phyloP scores from a whole-genome alignment of 306 rosid genomes.

The Leucaena leucocephala region DNA sequence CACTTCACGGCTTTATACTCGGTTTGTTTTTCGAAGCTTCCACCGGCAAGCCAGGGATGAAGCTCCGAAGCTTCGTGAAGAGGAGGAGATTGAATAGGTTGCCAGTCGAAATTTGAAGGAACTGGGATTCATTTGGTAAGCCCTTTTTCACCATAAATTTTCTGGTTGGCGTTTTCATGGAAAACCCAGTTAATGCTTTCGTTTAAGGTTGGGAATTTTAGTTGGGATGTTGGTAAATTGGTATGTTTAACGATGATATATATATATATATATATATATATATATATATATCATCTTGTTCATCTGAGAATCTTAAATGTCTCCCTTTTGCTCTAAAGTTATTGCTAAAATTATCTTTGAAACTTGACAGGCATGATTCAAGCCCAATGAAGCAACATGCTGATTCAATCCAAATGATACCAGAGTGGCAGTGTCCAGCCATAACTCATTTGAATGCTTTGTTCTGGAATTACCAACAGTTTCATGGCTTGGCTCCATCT shows the following conservation, averaged over 20 bases:
- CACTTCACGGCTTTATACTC: too few relatives aligned
- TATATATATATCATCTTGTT: neutral
- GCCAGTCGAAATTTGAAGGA: too few relatives aligned
- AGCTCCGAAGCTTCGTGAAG: too few relatives aligned
- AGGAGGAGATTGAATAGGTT: too few relatives aligned
- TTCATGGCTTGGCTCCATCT: slow-evolving; percentile 57
- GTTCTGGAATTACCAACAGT: neutral
- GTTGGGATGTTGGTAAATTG: too few relatives aligned
- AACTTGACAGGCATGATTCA: neutral
- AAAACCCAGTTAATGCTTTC: too few relatives aligned
- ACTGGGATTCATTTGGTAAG: too few relatives aligned
- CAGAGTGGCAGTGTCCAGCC: neutral
- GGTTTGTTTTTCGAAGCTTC: too few relatives aligned
- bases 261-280: neutral
- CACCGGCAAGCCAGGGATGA: too few relatives aligned
- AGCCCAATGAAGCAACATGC: neutral
- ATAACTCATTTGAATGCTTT: neutral
- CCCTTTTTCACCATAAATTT: too few relatives aligned
- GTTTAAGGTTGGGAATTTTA: too few relatives aligned
- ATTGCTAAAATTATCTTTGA: neutral
- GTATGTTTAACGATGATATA: neutral
- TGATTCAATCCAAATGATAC: neutral
- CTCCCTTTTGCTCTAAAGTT: neutral
- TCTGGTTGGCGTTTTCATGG: too few relatives aligned
- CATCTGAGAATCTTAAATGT: neutral